Evolutionary conservation across 2,329 filamentous ascomycete species (phyloP), one percentile per base, ranked within the genome.

Genomic region (Cordyceps farinosa): DNA sequence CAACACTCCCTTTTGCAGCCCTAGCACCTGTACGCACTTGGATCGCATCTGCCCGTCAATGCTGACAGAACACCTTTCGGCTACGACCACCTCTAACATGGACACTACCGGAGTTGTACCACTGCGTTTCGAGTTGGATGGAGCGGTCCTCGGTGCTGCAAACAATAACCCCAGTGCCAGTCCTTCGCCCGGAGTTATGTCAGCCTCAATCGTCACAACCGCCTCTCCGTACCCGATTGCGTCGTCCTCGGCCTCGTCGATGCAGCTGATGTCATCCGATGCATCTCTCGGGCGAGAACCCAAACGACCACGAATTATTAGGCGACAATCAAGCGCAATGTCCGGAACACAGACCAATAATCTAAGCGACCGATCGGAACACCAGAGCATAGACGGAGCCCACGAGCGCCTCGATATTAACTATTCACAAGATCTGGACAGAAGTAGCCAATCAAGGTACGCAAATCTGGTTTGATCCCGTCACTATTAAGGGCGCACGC

Each of bases 381-480:
- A 54, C 8, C 50, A 47, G 13, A 47, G 32, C 13, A 45, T 47
- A 11, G 22, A 54, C 5, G 30, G 42, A 4, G n/a, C 30, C 7
- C 52, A 61, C 15, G 50, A 61, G 3, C 40, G 47, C 29, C 30
- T 54, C 9, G 32, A n/a, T 1, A 54, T 60, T 27, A 44, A 38
- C 15, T 54, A 47, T 34, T 47, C 59, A 3, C 50, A 61, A 38
- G 7, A 4, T 29, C n/a, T 40, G 2, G 50, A 32, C 0, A 61
- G 54, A 22, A 40, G 27, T 10, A 40, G 59, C 30, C 59, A 54
- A 32, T 15, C 59, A 47, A 61, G 50, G 59, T 61, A 47, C 27
- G 59, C 54, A 6, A 27, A 44, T 3, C 2, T 17, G 3, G 10
- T 22, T 38, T 44, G n/a, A 38, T 9, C 13, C n/a, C 50, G 27